A percentile compares a stretch with the other conserved stretches of the same genome.
Evolutionary conservation across 2,329 filamentous ascomycete species (phyloP).

Genomic region (Lanzia echinophila): DNA sequence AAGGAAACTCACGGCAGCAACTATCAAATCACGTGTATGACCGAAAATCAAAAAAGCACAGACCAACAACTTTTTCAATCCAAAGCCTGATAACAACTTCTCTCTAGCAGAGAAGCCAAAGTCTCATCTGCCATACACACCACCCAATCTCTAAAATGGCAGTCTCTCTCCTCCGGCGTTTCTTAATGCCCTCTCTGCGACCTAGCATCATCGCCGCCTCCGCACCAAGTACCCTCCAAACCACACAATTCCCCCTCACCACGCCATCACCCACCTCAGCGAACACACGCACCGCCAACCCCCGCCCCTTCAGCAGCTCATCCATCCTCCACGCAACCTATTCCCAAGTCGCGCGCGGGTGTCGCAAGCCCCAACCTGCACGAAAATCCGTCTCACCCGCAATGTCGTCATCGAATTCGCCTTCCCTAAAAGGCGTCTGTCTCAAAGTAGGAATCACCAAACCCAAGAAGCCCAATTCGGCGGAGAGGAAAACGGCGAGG

Average conservation of each 20-base stretch:
- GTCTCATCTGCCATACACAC: too few species aligned
- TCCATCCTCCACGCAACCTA: not conserved
- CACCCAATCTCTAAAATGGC: too few species aligned
- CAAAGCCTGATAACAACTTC: too few species aligned
- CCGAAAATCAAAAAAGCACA: too few species aligned
- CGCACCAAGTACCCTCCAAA: not conserved
- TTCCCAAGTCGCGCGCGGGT: conserved; percentile 42
- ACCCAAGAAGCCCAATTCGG: conserved; percentile 98
- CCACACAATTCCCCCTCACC: not conserved
- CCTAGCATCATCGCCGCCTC: conserved; percentile 21
- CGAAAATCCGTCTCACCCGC: conserved; percentile 87
- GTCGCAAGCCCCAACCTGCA: conserved; percentile 69
- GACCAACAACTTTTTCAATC: too few species aligned
- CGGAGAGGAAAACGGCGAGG: conserved; percentile 91
- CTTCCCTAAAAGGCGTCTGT: conserved; percentile 91
- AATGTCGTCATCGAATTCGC: conserved; percentile 58
- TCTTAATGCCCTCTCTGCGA: conserved; percentile 23
- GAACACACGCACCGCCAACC: conserved; percentile 19
- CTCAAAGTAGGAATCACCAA: conserved; percentile 88
- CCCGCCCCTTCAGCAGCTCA: conserved; percentile 17
- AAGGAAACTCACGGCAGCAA: too few species aligned
- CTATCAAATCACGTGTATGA: too few species aligned
- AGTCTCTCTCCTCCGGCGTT: too few species aligned
- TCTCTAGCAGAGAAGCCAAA: too few species aligned
- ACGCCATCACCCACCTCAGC: not conserved